A percentile compares a stretch with the other conserved stretches of the same genome.
phyloP scores from a whole-genome alignment of 352 stramenopile species.

The Phytophthora fragariaefolia region DNA sequence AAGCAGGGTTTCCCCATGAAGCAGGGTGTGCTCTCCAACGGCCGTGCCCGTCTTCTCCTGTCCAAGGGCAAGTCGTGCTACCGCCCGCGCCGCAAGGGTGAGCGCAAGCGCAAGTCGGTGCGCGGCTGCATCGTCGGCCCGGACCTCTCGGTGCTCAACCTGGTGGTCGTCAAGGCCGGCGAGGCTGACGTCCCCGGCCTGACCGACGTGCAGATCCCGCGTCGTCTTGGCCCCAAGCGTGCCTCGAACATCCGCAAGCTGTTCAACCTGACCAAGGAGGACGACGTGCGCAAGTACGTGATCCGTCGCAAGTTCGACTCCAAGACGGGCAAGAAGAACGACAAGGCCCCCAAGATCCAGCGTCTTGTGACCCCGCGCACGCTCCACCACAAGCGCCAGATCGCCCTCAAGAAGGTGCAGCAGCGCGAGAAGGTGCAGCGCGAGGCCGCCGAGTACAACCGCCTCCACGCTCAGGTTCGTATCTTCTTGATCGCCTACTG shows the following conservation, averaged over 20 bases:
- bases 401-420: conserved; percentile 84
- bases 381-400: conserved; percentile 96
- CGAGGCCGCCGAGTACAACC: conserved; percentile 97
- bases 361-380: conserved; percentile 97
- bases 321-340: conserved; percentile 98
- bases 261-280: conserved; percentile 99
- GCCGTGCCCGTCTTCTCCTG: conserved; percentile 98
- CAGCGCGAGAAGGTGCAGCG: conserved; percentile 92
- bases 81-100: conserved; percentile 93
- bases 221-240: conserved; percentile 99
- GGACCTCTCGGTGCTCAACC: conserved; percentile 99
- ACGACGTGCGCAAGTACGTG: conserved; percentile 99
- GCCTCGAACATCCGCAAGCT: conserved; percentile 99
- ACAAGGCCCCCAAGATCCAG: conserved; percentile 99
- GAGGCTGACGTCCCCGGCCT: conserved; percentile 97
- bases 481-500: conserved; percentile 10
- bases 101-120: conserved; percentile 99
- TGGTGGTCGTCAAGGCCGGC: conserved; percentile 98
- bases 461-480: conserved; percentile 94
- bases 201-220: conserved; percentile 96
- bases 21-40: conserved; percentile 99
- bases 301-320: conserved; percentile 98
- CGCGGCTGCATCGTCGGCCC: conserved; percentile 99
- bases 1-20: conserved; percentile 99
- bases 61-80: conserved; percentile 99